These are phyloP conservation scores for Metschnikowia borealis DNA, from an alignment of 805 yeast species.

Conservation along the genomic window DNA sequence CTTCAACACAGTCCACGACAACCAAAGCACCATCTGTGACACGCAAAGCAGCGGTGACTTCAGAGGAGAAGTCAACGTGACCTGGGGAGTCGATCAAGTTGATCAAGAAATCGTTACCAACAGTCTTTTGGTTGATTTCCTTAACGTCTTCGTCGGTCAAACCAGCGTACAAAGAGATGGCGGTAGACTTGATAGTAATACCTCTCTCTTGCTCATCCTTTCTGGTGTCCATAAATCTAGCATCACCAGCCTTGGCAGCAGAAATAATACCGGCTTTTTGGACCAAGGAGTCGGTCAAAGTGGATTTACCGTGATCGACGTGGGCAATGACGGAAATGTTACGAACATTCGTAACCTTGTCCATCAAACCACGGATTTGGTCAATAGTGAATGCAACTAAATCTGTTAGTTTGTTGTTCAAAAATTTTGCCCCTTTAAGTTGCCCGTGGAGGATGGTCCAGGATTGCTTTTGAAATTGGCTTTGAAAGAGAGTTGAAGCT, in stretches of 20 bases:
- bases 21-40: constrained; percentile 99
- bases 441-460: background rate
- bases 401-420: constrained; percentile 24
- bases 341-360: constrained; percentile 99
- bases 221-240: constrained; percentile 99
- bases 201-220: constrained; percentile 99
- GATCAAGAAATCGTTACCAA: constrained; percentile 90
- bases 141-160: constrained; percentile 81
- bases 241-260: constrained; percentile 99
- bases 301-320: constrained; percentile 99
- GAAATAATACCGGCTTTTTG: constrained; percentile 99
- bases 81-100: constrained; percentile 99
- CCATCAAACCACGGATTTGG: constrained; percentile 99
- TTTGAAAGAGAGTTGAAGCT: background rate
- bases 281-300: constrained; percentile 98
- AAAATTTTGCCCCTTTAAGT: background rate
- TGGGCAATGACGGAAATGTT: constrained; percentile 99
- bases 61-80: constrained; percentile 99
- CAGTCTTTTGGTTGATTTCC: constrained; percentile 88
- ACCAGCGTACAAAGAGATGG: constrained; percentile 91
- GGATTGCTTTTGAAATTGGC: background rate
- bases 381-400: constrained; percentile 50
- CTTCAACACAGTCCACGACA: constrained; percentile 98
- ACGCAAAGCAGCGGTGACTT: constrained; percentile 99
- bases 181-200: constrained; percentile 98